Conservation (phyloP, 2,329 filamentous ascomycete genomes). For the Epicoccum sorghinum region DNA sequence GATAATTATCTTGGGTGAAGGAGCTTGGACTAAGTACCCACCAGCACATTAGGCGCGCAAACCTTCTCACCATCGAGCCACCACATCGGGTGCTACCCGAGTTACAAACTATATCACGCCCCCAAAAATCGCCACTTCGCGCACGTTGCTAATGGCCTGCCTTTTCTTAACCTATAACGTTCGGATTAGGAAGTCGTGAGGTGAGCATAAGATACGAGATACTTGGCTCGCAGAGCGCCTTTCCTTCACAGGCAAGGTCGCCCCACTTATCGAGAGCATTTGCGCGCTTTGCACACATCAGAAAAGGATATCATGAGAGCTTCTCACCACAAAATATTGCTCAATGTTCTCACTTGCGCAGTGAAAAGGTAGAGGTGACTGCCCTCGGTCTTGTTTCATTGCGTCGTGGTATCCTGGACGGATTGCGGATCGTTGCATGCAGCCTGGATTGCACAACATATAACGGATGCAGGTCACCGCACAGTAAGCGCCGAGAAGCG, state of each 20-base stretch:
- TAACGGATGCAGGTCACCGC: no score
- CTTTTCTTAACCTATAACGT: background rate
- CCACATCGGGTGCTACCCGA: no score
- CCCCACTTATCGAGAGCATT: conserved; percentile 23
- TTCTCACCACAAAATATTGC: conserved; percentile 6
- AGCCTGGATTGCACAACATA: no score
- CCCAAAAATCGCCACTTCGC: no score
- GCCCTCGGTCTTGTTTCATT: no score
- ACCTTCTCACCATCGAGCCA: conserved; percentile 7
- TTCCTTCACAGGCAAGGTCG: conserved; percentile 17
- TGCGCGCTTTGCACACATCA: conserved; percentile 28
- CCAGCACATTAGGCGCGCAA: conserved; percentile 11
- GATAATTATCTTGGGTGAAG: no score
- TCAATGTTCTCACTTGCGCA: background rate
- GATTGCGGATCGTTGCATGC: no score
- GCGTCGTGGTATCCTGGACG: no score
- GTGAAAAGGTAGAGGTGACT: background rate
- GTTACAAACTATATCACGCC: no score
- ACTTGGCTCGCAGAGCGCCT: conserved; percentile 14
- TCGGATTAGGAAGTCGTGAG: conserved; percentile 1
- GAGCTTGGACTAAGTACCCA: no score
- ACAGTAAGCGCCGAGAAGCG: no score
- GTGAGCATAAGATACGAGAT: background rate
- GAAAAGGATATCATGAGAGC: background rate
- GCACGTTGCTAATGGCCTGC: no score